These are phyloP conservation scores for Hymenoscyphus repandus DNA, from an alignment of 2,329 filamentous ascomycete genomes.

Conservation along the genomic window DNA sequence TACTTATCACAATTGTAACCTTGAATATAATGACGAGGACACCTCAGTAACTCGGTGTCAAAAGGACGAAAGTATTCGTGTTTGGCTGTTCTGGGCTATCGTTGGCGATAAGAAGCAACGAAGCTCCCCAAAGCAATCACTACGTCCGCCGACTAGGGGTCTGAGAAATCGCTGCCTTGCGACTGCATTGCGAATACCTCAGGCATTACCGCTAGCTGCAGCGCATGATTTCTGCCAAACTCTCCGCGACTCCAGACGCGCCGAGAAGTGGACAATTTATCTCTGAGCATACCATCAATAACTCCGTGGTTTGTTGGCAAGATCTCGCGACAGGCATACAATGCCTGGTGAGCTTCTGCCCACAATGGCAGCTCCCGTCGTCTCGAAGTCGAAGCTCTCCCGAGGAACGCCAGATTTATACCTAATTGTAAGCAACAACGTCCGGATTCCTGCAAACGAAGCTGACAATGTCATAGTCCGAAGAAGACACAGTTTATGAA, in stretches of 20 bases:
- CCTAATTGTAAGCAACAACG: conserved; percentile 30
- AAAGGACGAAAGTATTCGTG: neutral
- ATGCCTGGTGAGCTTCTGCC: conserved; percentile 34
- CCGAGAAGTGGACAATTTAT: conserved; percentile 7
- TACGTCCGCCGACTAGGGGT: conserved; percentile 16
- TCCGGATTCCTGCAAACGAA: neutral
- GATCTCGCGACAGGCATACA: conserved; percentile 25
- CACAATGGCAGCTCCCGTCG: conserved; percentile 30
- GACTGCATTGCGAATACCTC: conserved; percentile 1
- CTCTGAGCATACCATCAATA: conserved; percentile 13
- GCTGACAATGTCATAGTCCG: conserved; percentile 48
- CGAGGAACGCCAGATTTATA: conserved; percentile 32
- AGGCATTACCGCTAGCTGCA: conserved; percentile 12
- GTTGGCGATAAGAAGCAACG: conserved; percentile 19
- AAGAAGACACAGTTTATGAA: conserved; percentile 93
- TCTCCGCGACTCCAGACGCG: conserved; percentile 18
- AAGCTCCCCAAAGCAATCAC: conserved; percentile 12
- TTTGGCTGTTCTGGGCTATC: conserved; percentile 4
- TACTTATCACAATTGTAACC: neutral
- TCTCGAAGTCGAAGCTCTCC: conserved; percentile 27
- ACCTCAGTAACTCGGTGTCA: neutral
- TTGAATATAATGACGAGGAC: neutral
- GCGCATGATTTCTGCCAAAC: conserved; percentile 17
- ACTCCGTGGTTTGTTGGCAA: conserved; percentile 20
- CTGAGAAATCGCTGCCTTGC: neutral